Percentiles rank a stretch among this genome's conserved stretches.
These are phyloP conservation scores for Gastrolobium bilobum DNA, from an alignment of 306 rosid genomes.

Conservation along the genomic window DNA sequence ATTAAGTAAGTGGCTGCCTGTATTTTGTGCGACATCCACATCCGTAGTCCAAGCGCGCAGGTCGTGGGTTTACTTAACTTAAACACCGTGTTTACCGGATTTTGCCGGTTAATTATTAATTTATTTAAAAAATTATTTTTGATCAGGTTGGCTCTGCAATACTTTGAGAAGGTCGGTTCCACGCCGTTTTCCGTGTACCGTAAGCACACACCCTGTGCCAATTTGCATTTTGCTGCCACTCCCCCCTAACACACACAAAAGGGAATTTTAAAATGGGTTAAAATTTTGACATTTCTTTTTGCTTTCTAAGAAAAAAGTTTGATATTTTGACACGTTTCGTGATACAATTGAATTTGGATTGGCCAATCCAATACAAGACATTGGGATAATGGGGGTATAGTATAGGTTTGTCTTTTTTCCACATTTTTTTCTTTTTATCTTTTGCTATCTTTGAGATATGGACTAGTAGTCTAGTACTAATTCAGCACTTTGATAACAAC, in stretches of 20 bases:
- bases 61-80: conserved; percentile 50
- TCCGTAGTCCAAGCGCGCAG: conserved; percentile 58
- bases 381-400: conserved; percentile 42
- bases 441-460: conserved; percentile 47
- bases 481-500: conserved; percentile 42
- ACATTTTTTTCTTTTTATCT: conserved; percentile 37
- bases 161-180: conserved; percentile 41
- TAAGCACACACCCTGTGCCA: conserved; percentile 41
- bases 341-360: conserved; percentile 41
- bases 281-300: background rate
- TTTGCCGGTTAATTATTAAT: conserved; percentile 65
- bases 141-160: background rate
- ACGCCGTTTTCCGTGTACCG: conserved; percentile 59
- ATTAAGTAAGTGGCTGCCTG: conserved; percentile 61
- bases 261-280: conserved; percentile 9
- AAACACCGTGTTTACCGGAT: conserved; percentile 70
- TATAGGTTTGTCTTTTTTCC: conserved; percentile 51
- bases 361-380: conserved; percentile 46
- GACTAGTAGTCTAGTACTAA: conserved; percentile 36
- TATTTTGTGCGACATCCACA: conserved; percentile 60
- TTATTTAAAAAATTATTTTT: background rate
- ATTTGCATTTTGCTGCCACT: conserved; percentile 22
- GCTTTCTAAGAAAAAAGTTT: background rate
- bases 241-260: background rate
- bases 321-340: conserved; percentile 40